Percentiles rank a stretch among this genome's conserved stretches.
Evolutionary conservation across 495 filamentous ascomycete species (phyloP).

Genomic region (Coniosporium apollinis): DNA sequence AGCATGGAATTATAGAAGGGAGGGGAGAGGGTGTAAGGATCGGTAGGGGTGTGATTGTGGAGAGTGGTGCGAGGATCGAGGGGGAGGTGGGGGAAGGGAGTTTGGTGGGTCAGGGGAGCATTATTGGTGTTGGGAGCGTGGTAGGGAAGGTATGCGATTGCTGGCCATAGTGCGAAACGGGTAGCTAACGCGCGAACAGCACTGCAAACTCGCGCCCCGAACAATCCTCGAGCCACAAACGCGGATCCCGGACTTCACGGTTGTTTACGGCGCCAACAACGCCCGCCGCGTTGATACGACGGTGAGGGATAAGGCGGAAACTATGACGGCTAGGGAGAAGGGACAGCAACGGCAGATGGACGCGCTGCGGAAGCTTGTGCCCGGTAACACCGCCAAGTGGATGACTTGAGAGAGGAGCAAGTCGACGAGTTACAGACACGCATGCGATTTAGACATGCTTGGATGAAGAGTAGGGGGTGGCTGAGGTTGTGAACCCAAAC

Average conservation of each 20-base stretch:
- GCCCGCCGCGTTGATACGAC: conserved; percentile 38
- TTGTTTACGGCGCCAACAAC: conserved; percentile 41
- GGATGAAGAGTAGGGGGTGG: no score
- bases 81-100: no score
- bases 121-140: conserved; percentile 45
- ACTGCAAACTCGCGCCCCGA: conserved; percentile 42
- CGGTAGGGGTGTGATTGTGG: no score
- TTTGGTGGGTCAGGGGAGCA: conserved; percentile 42
- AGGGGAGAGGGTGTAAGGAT: conserved; percentile 36
- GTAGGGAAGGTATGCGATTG: conserved; percentile 41
- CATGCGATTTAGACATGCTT: no score
- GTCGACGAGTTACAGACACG: no score
- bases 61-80: no score
- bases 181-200: no score
- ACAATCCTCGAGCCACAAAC: no score
- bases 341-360: conserved; percentile 45
- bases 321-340: conserved; percentile 36
- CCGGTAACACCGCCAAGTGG: conserved; percentile 43
- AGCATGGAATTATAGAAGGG: conserved; percentile 30
- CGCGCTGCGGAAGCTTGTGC: conserved; percentile 42
- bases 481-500: no score
- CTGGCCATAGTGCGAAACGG: no score
- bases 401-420: neutral
- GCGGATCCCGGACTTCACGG: conserved; percentile 44
- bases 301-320: conserved; percentile 15